Evolutionary conservation across 192 early-diverging fungal species (phyloP).

Genomic region (Podochytrium sp.): DNA sequence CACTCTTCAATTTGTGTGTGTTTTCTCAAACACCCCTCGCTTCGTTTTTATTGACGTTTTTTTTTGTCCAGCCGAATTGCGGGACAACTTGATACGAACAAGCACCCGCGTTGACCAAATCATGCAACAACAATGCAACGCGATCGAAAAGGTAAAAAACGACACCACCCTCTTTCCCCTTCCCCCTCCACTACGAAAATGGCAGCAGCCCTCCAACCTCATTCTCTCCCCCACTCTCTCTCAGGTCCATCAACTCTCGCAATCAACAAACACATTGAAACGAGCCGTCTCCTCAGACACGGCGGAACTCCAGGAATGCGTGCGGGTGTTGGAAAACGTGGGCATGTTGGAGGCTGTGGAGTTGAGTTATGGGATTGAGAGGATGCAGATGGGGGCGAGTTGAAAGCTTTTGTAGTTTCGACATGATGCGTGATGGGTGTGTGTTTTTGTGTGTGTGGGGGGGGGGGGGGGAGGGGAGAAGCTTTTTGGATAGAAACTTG

Average conservation of each 20-base stretch:
- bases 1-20: not conserved
- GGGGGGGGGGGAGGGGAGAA: not conserved
- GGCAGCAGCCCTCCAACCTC: too few species aligned
- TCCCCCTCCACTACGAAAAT: too few species aligned
- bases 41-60: not conserved
- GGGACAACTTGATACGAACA: not conserved
- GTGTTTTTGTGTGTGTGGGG: not conserved
- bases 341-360: not conserved
- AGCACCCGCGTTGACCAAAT: not conserved
- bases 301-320: not conserved
- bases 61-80: not conserved
- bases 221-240: too few species aligned
- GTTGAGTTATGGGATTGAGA: constrained; percentile 3
- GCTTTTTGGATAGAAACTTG: not conserved
- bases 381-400: not conserved
- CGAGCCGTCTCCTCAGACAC: not conserved
- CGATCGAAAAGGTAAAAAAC: constrained; percentile 18
- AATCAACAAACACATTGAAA: not conserved
- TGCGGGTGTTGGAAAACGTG: not conserved
- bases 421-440: not conserved
- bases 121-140: not conserved
- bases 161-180: too few species aligned
- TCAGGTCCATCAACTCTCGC: too few species aligned
- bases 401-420: not conserved
- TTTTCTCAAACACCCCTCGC: not conserved